Evolutionary conservation across 1,139 yeast genomes (phyloP), one percentile per base, ranked within the genome.

Genomic region (Pichia sp.): DNA sequence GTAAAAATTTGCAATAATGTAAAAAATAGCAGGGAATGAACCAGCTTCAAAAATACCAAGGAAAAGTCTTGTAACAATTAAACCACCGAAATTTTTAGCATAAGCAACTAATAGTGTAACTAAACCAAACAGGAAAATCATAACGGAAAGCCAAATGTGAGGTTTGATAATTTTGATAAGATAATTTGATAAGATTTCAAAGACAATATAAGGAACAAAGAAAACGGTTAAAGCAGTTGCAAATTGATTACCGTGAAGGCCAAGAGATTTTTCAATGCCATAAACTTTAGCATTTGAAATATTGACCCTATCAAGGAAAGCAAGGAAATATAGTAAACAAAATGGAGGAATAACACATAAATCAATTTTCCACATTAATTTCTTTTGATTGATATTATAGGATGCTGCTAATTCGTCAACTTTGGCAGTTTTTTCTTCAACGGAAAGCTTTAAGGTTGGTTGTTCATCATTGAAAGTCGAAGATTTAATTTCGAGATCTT

Each of bases 211-310:
- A 13, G 90, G 90, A 22, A 85, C 85, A 62, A 84, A 87, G 67
- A 86, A 87, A 13, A 85, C 76, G n/a, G 88, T 82, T 61, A 80
- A 72, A 2, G 87, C 82, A 38, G 75, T 75, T 61, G 83, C 83
- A 70, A 77, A 85, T 64, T 85, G 85, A 59, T 73, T 73, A 7
- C 87, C 87, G 3, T 69, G 68, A 53, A 85, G 72, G 19, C 70
- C 62, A 50, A 85, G 70, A 47, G 81, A 83, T 11, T 63, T 66
- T 39, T 76, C 70, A 67, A 85, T 70, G 11, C 90, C 90, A 58
- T 84, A 84, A 54, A 83, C 75, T 56, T 80, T 80, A 28, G 93
- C 93, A 63, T 86, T 85, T 39, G 89, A 81, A 53, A 85, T 83
- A 65, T 85, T 85, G 52, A 84, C 89, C 64, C 90, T 73, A 64